Conservation (phyloP, 192 early-diverging fungal genomes). For the Mortierella antarctica region DNA sequence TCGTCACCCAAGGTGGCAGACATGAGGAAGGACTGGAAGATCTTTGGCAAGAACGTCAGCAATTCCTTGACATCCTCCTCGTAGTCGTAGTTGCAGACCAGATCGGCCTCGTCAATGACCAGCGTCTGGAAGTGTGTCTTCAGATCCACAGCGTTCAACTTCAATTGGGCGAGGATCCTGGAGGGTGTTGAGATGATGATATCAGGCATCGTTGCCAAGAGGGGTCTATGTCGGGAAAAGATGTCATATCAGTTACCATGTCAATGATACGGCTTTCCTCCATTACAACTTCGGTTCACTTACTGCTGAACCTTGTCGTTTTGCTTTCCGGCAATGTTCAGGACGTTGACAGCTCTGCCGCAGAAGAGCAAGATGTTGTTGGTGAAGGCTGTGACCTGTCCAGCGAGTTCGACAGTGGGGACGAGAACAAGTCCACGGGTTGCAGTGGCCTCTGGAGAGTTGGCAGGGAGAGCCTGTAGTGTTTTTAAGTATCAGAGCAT, state of each 20-base stretch:
- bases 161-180: slow-evolving; percentile 81
- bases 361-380: slow-evolving; percentile 81
- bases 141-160: slow-evolving; percentile 56
- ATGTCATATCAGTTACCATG: background rate
- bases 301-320: slow-evolving; percentile 67
- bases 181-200: slow-evolving; percentile 92
- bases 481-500: background rate
- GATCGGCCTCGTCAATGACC: slow-evolving; percentile 97
- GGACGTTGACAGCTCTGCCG: slow-evolving; percentile 67
- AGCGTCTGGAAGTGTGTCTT: slow-evolving; percentile 72
- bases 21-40: slow-evolving; percentile 94
- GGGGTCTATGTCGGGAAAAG: slow-evolving; percentile 60
- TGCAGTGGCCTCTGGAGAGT: slow-evolving; percentile 45
- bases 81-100: slow-evolving; percentile 94
- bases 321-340: slow-evolving; percentile 74
- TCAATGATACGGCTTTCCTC: background rate
- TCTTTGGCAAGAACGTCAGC: slow-evolving; percentile 80
- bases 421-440: slow-evolving; percentile 84
- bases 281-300: slow-evolving; percentile 12
- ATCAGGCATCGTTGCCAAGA: slow-evolving; percentile 86
- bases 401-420: slow-evolving; percentile 95
- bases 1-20: slow-evolving; percentile 92
- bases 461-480: slow-evolving; percentile 45
- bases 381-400: slow-evolving; percentile 86
- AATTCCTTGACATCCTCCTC: slow-evolving; percentile 89